These are phyloP conservation scores for Metschnikowia henanensis DNA, from an alignment of 805 yeast genomes.

Conservation along the genomic window DNA sequence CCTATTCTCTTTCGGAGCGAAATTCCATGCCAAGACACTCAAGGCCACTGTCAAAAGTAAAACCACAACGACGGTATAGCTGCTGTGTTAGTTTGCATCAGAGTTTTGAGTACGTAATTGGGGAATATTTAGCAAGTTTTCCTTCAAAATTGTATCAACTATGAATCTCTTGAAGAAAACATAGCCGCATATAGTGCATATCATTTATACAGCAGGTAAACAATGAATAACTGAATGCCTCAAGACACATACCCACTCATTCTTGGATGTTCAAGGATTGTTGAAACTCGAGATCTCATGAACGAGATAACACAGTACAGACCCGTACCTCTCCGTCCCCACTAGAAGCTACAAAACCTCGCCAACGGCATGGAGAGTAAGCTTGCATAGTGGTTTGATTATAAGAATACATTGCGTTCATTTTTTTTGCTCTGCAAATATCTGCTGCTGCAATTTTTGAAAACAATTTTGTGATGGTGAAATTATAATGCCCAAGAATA, in stretches of 20 bases:
- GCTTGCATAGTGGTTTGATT: too few species aligned
- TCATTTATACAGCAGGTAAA: too few species aligned
- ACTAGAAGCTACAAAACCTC: background rate
- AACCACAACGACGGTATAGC: slow-evolving; percentile 71
- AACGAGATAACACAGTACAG: slow-evolving; percentile 7
- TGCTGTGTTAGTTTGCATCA: slow-evolving; percentile 21
- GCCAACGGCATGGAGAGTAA: background rate
- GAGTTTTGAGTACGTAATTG: background rate
- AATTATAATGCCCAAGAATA: too few species aligned
- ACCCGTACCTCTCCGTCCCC: slow-evolving; percentile 9
- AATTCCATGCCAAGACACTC: slow-evolving; percentile 73
- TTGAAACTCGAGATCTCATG: background rate
- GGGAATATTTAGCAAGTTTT: too few species aligned
- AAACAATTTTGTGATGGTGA: too few species aligned
- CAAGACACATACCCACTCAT: slow-evolving; percentile 21
- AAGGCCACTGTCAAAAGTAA: slow-evolving; percentile 56
- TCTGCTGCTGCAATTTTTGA: too few species aligned
- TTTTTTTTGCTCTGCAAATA: too few species aligned
- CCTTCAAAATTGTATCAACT: too few species aligned
- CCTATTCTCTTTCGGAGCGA: slow-evolving; percentile 78
- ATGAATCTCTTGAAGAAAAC: too few species aligned
- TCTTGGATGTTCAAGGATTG: slow-evolving; percentile 4
- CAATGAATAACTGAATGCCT: too few species aligned
- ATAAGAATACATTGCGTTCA: too few species aligned
- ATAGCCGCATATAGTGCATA: too few species aligned